phyloP scores from a whole-genome alignment of 2,329 filamentous ascomycete species.

The Hymenoscyphus scutula region DNA sequence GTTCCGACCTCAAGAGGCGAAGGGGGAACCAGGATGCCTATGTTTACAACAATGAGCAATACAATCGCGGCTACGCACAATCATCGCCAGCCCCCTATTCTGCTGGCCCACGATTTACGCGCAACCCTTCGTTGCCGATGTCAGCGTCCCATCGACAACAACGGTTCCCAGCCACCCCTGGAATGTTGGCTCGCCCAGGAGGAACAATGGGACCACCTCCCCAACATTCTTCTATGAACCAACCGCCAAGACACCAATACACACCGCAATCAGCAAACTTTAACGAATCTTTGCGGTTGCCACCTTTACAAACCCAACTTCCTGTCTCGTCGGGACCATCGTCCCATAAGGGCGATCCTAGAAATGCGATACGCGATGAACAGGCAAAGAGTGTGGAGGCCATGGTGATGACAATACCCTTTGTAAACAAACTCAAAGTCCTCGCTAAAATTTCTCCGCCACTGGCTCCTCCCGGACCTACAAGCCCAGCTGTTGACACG shows the following conservation, averaged over 20 bases:
- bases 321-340: slow-evolving; percentile 36
- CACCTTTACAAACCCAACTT: slow-evolving; percentile 36
- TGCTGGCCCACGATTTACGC: slow-evolving; percentile 26
- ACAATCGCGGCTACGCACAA: slow-evolving; percentile 41
- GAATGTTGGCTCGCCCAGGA: slow-evolving; percentile 23
- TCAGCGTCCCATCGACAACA: slow-evolving; percentile 42
- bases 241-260: slow-evolving; percentile 29
- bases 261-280: slow-evolving; percentile 27
- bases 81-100: slow-evolving; percentile 39
- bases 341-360: slow-evolving; percentile 39
- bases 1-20: slow-evolving; percentile 60
- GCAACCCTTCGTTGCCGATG: slow-evolving; percentile 28
- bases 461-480: slow-evolving; percentile 43
- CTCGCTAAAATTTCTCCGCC: slow-evolving; percentile 74
- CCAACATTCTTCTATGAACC: slow-evolving; percentile 29
- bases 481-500: slow-evolving; percentile 40
- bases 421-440: slow-evolving; percentile 72
- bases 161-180: slow-evolving; percentile 29
- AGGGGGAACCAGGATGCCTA: slow-evolving; percentile 51
- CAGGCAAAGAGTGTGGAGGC: slow-evolving; percentile 56
- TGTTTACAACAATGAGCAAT: slow-evolving; percentile 51
- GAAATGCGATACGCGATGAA: slow-evolving; percentile 35
- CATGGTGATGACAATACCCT: slow-evolving; percentile 73
- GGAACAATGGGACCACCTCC: slow-evolving; percentile 35
- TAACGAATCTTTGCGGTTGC: slow-evolving; percentile 37